Evolutionary conservation across 495 filamentous ascomycete genomes (phyloP).

Genomic region (Trichocladium uniseriatum): DNA sequence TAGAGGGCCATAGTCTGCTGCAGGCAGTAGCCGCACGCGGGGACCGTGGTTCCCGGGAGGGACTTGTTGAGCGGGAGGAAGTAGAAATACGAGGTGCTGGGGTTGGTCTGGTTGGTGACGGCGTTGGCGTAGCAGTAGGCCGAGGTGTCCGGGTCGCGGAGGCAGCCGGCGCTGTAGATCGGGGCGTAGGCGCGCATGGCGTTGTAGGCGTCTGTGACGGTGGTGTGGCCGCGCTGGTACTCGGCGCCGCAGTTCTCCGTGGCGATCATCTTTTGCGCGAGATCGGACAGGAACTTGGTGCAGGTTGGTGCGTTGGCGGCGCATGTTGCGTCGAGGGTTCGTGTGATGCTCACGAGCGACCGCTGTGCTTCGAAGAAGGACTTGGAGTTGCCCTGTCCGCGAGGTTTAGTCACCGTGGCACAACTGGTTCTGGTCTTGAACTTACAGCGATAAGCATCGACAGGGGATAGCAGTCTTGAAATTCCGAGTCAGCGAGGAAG

Average conservation of each 20-base stretch:
- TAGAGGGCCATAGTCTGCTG: slow-evolving; percentile 63
- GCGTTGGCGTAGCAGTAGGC: slow-evolving; percentile 76
- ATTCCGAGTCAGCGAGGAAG: slow-evolving; percentile 54
- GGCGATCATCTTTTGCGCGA: slow-evolving; percentile 50
- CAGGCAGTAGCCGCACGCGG: slow-evolving; percentile 62
- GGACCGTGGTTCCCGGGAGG: slow-evolving; percentile 51
- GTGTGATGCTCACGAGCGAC: slow-evolving; percentile 55
- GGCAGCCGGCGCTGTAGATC: slow-evolving; percentile 70
- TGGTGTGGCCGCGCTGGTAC: slow-evolving; percentile 51
- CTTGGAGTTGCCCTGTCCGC: slow-evolving; percentile 32
- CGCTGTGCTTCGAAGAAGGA: slow-evolving; percentile 68
- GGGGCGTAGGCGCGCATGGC: slow-evolving; percentile 65
- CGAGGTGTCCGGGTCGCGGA: slow-evolving; percentile 46
- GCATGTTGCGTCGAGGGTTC: slow-evolving; percentile 64
- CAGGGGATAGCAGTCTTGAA: slow-evolving; percentile 61
- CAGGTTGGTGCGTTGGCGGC: slow-evolving; percentile 51
- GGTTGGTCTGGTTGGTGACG: slow-evolving; percentile 59
- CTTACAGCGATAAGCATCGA: slow-evolving; percentile 61
- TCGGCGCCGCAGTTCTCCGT: slow-evolving; percentile 61
- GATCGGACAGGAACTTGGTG: slow-evolving; percentile 44
- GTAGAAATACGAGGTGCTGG: slow-evolving; percentile 67
- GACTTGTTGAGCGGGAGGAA: slow-evolving; percentile 69
- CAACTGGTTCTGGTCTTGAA: not conserved
- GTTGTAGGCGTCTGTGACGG: slow-evolving; percentile 55
- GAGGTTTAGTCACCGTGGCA: slow-evolving; percentile 28